Percentiles rank a stretch among this genome's conserved stretches.
These are phyloP conservation scores for Lepraria neglecta DNA, from an alignment of 495 filamentous ascomycete species.

Conservation along the genomic window DNA sequence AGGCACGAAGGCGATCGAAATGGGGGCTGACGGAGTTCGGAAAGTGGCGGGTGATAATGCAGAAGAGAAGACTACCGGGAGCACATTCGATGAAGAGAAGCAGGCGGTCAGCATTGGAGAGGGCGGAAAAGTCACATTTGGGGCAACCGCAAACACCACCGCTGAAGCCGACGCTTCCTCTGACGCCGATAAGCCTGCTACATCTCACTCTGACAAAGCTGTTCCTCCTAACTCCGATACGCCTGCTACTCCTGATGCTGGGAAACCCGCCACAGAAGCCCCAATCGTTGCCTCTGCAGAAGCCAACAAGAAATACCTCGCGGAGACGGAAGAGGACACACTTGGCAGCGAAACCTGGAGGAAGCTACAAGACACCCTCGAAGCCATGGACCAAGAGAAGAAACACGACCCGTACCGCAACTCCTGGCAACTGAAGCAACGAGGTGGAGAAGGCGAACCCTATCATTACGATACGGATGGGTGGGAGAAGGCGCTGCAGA, in stretches of 20 bases:
- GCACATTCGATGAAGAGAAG: not conserved
- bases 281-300: not conserved
- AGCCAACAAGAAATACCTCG: constrained; percentile 19
- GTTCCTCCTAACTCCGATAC: not conserved
- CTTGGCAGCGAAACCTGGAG: constrained; percentile 21
- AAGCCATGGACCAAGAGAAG: constrained; percentile 38
- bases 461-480: constrained; percentile 51
- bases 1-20: not conserved
- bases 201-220: not conserved
- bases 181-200: not conserved
- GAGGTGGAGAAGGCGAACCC: constrained; percentile 54
- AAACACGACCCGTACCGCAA: constrained; percentile 41
- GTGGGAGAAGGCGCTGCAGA: constrained; percentile 45
- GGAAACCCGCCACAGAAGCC: not conserved
- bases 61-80: not conserved
- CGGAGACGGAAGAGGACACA: constrained; percentile 18
- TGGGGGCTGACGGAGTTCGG: not conserved
- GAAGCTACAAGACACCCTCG: constrained; percentile 33
- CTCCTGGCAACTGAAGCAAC: constrained; percentile 53
- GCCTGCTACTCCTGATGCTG: not conserved
- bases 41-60: not conserved
- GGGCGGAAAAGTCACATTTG: constrained; percentile 10
- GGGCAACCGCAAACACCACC: not conserved
- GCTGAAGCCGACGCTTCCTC: not conserved
- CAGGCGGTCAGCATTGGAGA: constrained; percentile 6